These are phyloP conservation scores for Aspergillus phoenicis DNA, from an alignment of 2,329 filamentous ascomycete genomes.

Conservation along the genomic window DNA sequence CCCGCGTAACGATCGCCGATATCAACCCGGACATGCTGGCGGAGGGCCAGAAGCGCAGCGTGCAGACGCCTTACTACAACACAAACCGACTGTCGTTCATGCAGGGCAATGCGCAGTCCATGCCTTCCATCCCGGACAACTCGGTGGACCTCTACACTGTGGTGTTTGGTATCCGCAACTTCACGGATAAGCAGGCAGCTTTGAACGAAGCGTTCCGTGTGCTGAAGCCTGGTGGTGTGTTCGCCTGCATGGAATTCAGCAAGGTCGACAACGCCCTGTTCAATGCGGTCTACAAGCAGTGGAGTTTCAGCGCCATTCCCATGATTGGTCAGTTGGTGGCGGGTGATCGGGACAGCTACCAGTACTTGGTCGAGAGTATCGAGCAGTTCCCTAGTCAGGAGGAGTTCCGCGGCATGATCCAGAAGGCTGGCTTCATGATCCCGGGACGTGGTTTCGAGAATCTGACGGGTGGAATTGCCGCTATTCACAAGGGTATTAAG, in stretches of 20 bases:
- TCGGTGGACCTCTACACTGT: constrained; percentile 96
- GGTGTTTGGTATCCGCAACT: constrained; percentile 96
- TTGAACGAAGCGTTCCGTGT: constrained; percentile 83
- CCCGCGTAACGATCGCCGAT: constrained; percentile 87
- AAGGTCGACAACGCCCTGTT: constrained; percentile 78
- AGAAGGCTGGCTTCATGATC: constrained; percentile 76
- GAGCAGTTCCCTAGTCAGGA: constrained; percentile 86
- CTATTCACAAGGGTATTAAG: constrained; percentile 96
- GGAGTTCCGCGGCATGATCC: constrained; percentile 68
- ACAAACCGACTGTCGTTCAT: constrained; percentile 68
- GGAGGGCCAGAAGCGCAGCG: constrained; percentile 79
- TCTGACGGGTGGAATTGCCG: constrained; percentile 86
- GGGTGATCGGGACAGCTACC: constrained; percentile 91
- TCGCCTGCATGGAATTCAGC: constrained; percentile 94
- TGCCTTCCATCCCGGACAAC: constrained; percentile 65
- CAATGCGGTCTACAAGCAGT: constrained; percentile 86
- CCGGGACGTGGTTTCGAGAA: constrained; percentile 86
- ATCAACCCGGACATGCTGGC: constrained; percentile 95
- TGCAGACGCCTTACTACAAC: constrained; percentile 61
- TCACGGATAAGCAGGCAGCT: constrained; percentile 85
- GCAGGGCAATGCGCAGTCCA: constrained; percentile 83
- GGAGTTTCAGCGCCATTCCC: constrained; percentile 93
- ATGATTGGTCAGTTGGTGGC: constrained; percentile 94
- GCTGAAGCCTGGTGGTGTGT: constrained; percentile 90
- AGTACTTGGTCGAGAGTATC: constrained; percentile 98